Evolutionary conservation across 371 early-diverging fungal genomes (phyloP).

Genomic region (Sporodiniella umbellata): DNA sequence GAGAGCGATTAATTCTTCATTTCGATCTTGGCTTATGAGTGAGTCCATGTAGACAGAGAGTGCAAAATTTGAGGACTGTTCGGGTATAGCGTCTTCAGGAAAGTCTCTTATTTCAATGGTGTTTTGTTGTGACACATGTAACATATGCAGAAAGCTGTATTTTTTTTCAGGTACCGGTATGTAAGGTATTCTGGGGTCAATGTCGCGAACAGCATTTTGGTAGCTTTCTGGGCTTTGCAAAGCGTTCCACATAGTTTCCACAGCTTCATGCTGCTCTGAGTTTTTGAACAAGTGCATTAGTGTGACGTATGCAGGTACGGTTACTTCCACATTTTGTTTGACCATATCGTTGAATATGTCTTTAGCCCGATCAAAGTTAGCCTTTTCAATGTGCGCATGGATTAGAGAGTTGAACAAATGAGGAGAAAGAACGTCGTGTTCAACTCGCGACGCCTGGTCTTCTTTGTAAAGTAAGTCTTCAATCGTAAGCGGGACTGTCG

Average conservation of each 20-base stretch:
- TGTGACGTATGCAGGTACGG: slow-evolving; percentile 15
- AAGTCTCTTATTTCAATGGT: background rate
- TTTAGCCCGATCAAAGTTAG: slow-evolving; percentile 15
- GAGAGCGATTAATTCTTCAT: slow-evolving; percentile 19
- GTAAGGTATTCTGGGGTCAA: slow-evolving; percentile 8
- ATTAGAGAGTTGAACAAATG: slow-evolving; percentile 37
- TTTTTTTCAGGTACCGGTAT: slow-evolving; percentile 13
- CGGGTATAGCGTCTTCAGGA: background rate
- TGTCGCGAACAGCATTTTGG: background rate
- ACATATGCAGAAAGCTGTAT: slow-evolving; percentile 2
- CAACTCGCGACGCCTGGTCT: background rate
- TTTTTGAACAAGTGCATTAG: slow-evolving; percentile 33
- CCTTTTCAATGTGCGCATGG: slow-evolving; percentile 10
- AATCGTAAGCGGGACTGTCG: slow-evolving; percentile 22
- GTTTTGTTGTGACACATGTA: background rate
- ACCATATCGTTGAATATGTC: slow-evolving; percentile 19
- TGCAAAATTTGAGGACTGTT: slow-evolving; percentile 24
- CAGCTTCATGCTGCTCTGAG: slow-evolving; percentile 22
- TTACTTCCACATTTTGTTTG: slow-evolving; percentile 15
- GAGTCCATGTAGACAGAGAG: slow-evolving; percentile 36
- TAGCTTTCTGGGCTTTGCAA: slow-evolving; percentile 4
- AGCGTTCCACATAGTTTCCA: slow-evolving; percentile 32
- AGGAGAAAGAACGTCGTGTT: slow-evolving; percentile 9
- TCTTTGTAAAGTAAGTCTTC: slow-evolving; percentile 28
- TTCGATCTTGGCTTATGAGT: slow-evolving; percentile 10